Conservation (phyloP, 768 basidiomycete species). For the Leucosporidium scottii region DNA sequence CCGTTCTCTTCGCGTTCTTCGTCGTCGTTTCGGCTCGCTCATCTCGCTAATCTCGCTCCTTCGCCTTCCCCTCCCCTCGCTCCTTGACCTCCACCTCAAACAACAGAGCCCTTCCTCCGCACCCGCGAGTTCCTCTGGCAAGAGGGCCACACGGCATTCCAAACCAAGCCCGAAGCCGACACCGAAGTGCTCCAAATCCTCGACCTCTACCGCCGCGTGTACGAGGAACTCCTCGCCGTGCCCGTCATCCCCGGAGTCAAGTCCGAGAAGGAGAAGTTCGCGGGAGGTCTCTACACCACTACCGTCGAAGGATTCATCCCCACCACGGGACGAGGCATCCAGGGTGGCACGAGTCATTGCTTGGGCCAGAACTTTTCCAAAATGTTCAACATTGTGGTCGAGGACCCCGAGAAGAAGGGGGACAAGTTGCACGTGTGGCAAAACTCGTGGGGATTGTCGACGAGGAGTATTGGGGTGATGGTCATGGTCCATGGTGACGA, state of each 20-base stretch:
- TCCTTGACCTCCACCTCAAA: background rate
- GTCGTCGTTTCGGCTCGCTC: too few species aligned
- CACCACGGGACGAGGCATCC: constrained; percentile 92
- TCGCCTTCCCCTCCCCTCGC: background rate
- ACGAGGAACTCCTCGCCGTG: constrained; percentile 93
- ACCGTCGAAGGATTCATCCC: constrained; percentile 98
- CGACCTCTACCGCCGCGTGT: constrained; percentile 89
- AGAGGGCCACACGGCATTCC: constrained; percentile 94
- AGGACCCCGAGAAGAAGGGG: constrained; percentile 64
- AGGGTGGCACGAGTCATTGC: constrained; percentile 95
- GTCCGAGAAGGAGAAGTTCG: constrained; percentile 99
- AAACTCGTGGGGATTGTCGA: constrained; percentile 96
- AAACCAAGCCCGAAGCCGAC: constrained; percentile 83
- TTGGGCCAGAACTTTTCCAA: constrained; percentile 97
- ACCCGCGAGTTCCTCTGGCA: constrained; percentile 99
- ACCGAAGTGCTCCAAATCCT: constrained; percentile 86
- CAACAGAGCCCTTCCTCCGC: constrained; percentile 87
- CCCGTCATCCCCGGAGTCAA: constrained; percentile 96
- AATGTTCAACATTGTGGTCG: constrained; percentile 97
- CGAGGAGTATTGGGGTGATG: constrained; percentile 96
- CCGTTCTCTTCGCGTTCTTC: too few species aligned
- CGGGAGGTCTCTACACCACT: constrained; percentile 94
- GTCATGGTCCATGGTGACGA: constrained; percentile 99
- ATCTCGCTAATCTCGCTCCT: too few species aligned
- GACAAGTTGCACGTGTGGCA: constrained; percentile 84